These are phyloP conservation scores for Marasmius fiardii DNA, from an alignment of 1,284 basidiomycete genomes.

Conservation along the genomic window DNA sequence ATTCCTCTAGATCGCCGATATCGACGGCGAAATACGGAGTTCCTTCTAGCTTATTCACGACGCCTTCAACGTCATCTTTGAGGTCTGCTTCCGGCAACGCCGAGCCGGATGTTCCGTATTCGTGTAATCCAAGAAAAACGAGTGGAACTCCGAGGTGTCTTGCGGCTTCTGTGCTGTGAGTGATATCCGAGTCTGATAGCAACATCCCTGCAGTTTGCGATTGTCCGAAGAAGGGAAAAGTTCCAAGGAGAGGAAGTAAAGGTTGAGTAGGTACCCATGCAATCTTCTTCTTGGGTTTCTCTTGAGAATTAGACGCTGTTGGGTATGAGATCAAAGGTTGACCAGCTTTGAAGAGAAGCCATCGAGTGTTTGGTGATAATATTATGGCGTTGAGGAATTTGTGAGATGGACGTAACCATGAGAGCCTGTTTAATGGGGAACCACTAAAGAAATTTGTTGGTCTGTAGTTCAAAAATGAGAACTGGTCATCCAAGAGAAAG, in stretches of 20 bases:
- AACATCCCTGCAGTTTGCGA: neutral
- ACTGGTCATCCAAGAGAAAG: neutral
- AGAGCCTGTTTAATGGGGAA: neutral
- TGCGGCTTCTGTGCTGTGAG: conserved; percentile 19
- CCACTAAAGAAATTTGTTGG: conserved; percentile 1
- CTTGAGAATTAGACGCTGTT: neutral
- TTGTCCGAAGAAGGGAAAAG: conserved; percentile 1
- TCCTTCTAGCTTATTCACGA: conserved; percentile 59
- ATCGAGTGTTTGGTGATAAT: neutral
- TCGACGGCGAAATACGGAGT: conserved; percentile 82
- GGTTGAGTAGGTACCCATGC: neutral
- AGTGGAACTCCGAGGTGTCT: conserved; percentile 37
- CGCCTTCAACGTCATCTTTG: conserved; percentile 39
- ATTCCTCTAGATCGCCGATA: conserved; percentile 45
- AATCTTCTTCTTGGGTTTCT: neutral
- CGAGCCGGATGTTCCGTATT: conserved; percentile 43
- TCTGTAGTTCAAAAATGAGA: neutral
- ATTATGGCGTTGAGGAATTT: conserved; percentile 3
- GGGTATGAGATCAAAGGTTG: neutral
- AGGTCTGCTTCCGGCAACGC: conserved; percentile 66
- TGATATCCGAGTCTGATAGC: neutral
- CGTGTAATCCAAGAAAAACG: conserved; percentile 74
- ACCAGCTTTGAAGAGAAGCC: conserved; percentile 2
- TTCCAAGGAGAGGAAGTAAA: neutral
- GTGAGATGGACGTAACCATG: conserved; percentile 1